These are phyloP conservation scores for Candida tibetensis DNA, from an alignment of 805 yeast genomes.

Conservation along the genomic window DNA sequence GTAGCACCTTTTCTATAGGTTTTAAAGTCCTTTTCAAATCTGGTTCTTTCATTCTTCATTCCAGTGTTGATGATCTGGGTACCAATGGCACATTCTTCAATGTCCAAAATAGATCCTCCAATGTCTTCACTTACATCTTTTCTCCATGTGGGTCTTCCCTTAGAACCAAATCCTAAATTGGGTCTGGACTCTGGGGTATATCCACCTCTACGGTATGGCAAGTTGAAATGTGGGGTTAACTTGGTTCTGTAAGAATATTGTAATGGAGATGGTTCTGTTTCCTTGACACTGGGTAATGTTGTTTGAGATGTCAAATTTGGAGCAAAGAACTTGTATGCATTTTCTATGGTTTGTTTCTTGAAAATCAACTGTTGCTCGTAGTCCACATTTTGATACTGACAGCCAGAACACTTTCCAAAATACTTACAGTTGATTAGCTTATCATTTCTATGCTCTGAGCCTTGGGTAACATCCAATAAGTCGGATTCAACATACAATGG, in stretches of 20 bases:
- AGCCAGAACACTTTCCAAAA: slow-evolving; percentile 92
- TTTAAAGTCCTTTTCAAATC: slow-evolving; percentile 47
- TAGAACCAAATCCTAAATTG: slow-evolving; percentile 83
- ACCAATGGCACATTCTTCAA: slow-evolving; percentile 92
- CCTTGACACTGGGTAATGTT: slow-evolving; percentile 57
- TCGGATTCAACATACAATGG: slow-evolving; percentile 75
- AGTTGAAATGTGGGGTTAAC: slow-evolving; percentile 90
- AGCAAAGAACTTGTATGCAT: slow-evolving; percentile 80
- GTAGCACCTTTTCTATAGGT: slow-evolving; percentile 79
- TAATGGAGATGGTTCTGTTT: slow-evolving; percentile 74
- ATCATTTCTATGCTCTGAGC: slow-evolving; percentile 47
- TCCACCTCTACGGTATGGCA: slow-evolving; percentile 53
- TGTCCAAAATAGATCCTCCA: slow-evolving; percentile 75
- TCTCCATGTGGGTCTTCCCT: slow-evolving; percentile 76
- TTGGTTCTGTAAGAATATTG: slow-evolving; percentile 83
- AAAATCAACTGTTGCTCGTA: slow-evolving; percentile 71
- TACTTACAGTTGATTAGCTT: slow-evolving; percentile 69
- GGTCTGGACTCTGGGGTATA: slow-evolving; percentile 45
- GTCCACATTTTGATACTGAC: slow-evolving; percentile 81
- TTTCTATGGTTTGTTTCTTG: slow-evolving; percentile 70
- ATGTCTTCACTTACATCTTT: slow-evolving; percentile 38
- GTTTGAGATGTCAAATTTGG: slow-evolving; percentile 44
- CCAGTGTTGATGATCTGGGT: slow-evolving; percentile 76
- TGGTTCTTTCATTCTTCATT: slow-evolving; percentile 61
- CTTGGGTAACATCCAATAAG: slow-evolving; percentile 47